Evolutionary conservation across 768 basidiomycete species (phyloP).

Genomic region (Paxillus ammoniavirescens): DNA sequence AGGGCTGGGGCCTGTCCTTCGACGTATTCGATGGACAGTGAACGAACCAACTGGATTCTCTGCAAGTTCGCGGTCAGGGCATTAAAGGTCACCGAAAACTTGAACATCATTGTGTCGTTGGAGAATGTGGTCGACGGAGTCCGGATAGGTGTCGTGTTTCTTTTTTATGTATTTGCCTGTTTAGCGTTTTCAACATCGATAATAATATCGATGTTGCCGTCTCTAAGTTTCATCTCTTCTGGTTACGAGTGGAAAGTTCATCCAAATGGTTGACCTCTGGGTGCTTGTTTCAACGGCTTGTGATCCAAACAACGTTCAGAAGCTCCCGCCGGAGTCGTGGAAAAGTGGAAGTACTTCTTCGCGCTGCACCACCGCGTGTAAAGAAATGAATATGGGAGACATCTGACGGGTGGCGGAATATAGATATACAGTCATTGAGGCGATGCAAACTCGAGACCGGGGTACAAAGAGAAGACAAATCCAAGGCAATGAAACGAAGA

Average conservation of each 20-base stretch:
- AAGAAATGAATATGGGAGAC: background rate
- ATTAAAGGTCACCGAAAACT: no score
- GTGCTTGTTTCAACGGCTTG: constrained; percentile 25
- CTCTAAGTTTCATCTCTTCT: no score
- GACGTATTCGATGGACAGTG: constrained; percentile 59
- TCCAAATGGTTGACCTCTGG: no score
- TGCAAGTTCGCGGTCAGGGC: background rate
- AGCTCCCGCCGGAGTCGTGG: background rate
- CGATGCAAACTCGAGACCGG: no score
- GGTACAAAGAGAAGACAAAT: no score
- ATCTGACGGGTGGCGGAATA: no score
- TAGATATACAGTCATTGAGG: no score
- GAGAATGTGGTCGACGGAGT: background rate
- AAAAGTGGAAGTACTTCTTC: constrained; percentile 45
- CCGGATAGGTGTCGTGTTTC: background rate
- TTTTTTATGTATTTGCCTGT: background rate
- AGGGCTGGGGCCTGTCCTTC: constrained; percentile 55
- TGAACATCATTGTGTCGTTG: background rate
- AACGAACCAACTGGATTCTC: background rate
- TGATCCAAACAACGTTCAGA: constrained; percentile 28
- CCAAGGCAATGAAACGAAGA: no score
- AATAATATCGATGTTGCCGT: background rate
- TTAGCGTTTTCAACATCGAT: background rate
- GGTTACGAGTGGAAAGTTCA: no score
- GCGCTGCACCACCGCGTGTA: constrained; percentile 41